Evolutionary conservation across 768 basidiomycete genomes (phyloP).

Genomic region (Trametes cubensis): DNA sequence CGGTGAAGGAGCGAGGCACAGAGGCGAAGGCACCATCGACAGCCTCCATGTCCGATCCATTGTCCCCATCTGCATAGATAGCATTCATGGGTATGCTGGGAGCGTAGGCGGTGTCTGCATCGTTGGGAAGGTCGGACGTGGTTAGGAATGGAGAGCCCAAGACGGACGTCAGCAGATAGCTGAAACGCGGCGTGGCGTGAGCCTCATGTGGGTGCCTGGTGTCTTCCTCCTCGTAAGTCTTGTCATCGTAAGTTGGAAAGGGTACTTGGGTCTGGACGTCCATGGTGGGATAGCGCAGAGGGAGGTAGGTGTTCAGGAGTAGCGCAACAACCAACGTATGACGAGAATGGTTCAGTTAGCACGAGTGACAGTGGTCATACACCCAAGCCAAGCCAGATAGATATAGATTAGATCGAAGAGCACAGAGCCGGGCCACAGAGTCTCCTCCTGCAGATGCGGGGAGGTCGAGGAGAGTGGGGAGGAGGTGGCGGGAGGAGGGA

Average conservation of each 20-base stretch:
- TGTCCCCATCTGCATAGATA: conserved; percentile 20
- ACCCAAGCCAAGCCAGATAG: too few relatives aligned
- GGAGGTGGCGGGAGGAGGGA: too few relatives aligned
- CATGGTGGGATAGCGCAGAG: neutral
- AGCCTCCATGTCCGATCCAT: conserved; percentile 31
- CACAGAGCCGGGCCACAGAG: too few relatives aligned
- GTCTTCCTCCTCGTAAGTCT: conserved; percentile 1
- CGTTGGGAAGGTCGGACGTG: conserved; percentile 32
- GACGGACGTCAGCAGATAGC: conserved; percentile 39
- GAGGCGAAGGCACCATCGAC: conserved; percentile 34
- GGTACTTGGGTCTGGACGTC: conserved; percentile 13
- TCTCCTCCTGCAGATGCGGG: too few relatives aligned
- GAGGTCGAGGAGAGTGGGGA: too few relatives aligned
- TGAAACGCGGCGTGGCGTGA: conserved; percentile 32
- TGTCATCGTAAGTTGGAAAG: conserved; percentile 17
- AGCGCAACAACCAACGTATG: too few relatives aligned
- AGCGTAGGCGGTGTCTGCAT: conserved; percentile 20
- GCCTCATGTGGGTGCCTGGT: conserved; percentile 11
- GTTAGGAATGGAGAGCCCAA: conserved; percentile 39
- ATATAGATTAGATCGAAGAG: too few relatives aligned
- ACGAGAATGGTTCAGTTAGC: too few relatives aligned
- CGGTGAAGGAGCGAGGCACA: conserved; percentile 33
- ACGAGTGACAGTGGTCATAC: too few relatives aligned
- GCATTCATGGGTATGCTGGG: conserved; percentile 12
- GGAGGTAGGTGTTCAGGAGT: too few relatives aligned